These are phyloP conservation scores for Coniferiporia weirii DNA, from an alignment of 1,284 basidiomycete genomes.

Conservation along the genomic window DNA sequence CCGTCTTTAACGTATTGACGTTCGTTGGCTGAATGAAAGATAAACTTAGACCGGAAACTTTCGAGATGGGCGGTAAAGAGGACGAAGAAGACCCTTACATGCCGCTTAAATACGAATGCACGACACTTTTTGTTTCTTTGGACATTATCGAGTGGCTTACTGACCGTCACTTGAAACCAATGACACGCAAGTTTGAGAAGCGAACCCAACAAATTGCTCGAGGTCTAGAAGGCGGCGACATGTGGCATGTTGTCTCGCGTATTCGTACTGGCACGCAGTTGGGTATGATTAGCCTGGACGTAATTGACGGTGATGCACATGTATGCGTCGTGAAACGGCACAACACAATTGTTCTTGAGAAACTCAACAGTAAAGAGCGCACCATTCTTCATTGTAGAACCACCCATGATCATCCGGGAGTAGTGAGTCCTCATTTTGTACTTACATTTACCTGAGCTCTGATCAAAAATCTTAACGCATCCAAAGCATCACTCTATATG, in stretches of 20 bases:
- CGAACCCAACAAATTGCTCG: slow-evolving; percentile 28
- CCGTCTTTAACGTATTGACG: neutral
- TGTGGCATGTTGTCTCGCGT: slow-evolving; percentile 26
- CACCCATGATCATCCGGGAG: neutral
- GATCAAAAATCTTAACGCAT: slow-evolving; percentile 20
- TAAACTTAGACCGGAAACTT: slow-evolving; percentile 12
- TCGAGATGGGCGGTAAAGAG: slow-evolving; percentile 15
- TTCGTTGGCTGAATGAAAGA: neutral
- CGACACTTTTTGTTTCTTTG: slow-evolving; percentile 43
- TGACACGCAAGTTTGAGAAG: slow-evolving; percentile 35
- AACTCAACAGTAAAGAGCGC: slow-evolving; percentile 28
- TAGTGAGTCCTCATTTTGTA: slow-evolving; percentile 19
- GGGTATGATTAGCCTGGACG: slow-evolving; percentile 39
- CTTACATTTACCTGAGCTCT: slow-evolving; percentile 27
- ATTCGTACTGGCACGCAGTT: slow-evolving; percentile 38
- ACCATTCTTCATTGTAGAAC: slow-evolving; percentile 3
- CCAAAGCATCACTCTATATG: slow-evolving; percentile 45
- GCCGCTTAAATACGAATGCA: slow-evolving; percentile 40
- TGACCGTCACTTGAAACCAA: slow-evolving; percentile 40
- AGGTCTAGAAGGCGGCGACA: neutral
- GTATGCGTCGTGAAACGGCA: slow-evolving; percentile 41
- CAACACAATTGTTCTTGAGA: slow-evolving; percentile 42
- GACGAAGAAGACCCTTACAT: slow-evolving; percentile 17
- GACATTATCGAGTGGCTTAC: slow-evolving; percentile 45
- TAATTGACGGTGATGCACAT: slow-evolving; percentile 39